Percentiles rank a stretch among this genome's conserved stretches.
phyloP scores from a whole-genome alignment of 2,329 filamentous ascomycete genomes.

The Paraphoma sp. region DNA sequence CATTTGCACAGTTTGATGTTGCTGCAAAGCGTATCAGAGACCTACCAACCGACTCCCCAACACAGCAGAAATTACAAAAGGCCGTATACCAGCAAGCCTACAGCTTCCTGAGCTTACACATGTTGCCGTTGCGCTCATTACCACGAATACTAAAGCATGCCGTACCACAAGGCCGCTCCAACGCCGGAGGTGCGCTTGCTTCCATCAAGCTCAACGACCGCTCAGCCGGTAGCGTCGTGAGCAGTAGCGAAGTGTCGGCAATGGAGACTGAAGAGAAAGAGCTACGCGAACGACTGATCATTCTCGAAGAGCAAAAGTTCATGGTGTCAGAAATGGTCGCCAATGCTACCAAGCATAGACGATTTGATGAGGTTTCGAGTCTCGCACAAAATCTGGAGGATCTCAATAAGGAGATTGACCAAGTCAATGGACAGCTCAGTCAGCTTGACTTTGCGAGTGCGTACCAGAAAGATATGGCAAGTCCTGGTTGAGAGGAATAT shows the following conservation, averaged over 20 bases:
- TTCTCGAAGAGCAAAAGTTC: conserved; percentile 90
- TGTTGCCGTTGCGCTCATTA: conserved; percentile 76
- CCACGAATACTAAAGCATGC: conserved; percentile 61
- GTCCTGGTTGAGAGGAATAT: conserved; percentile 29
- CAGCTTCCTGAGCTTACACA: conserved; percentile 84
- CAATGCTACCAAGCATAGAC: conserved; percentile 74
- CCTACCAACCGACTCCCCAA: conserved; percentile 72
- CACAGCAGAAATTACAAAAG: conserved; percentile 78
- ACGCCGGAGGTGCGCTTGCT: conserved; percentile 57
- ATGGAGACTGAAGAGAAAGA: conserved; percentile 86
- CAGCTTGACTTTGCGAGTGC: conserved; percentile 68
- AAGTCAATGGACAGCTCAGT: conserved; percentile 68
- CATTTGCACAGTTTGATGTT: conserved; percentile 85
- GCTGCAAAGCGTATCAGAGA: conserved; percentile 83
- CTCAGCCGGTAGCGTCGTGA: conserved; percentile 60
- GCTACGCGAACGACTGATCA: conserved; percentile 77
- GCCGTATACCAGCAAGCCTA: conserved; percentile 84
- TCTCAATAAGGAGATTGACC: conserved; percentile 77
- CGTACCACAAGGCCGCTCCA: conserved; percentile 56
- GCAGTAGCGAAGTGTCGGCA: conserved; percentile 66
- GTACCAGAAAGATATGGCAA: conserved; percentile 48
- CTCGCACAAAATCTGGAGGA: conserved; percentile 83
- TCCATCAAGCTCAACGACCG: conserved; percentile 66
- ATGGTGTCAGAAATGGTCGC: conserved; percentile 86
- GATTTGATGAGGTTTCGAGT: conserved; percentile 86